Percentiles rank a stretch among this genome's conserved stretches.
phyloP scores from a whole-genome alignment of 2,329 filamentous ascomycete genomes.

The Pleomassaria siparia region DNA sequence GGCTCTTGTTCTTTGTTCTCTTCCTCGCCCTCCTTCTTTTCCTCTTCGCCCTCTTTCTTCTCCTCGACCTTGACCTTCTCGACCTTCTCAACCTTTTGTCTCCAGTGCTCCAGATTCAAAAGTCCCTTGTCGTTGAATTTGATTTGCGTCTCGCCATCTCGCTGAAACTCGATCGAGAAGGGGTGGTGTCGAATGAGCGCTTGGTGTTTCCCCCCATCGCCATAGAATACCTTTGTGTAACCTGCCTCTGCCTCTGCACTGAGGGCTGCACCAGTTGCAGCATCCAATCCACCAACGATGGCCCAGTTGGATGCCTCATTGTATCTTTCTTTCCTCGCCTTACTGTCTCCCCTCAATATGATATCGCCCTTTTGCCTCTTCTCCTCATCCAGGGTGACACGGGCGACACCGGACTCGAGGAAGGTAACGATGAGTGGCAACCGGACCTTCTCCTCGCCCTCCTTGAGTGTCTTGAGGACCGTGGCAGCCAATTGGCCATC shows the following conservation, averaged over 20 bases:
- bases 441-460: slow-evolving; percentile 67
- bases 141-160: slow-evolving; percentile 79
- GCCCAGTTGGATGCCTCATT: slow-evolving; percentile 88
- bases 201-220: slow-evolving; percentile 73
- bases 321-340: slow-evolving; percentile 86
- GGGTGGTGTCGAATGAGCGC: slow-evolving; percentile 82
- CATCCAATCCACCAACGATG: slow-evolving; percentile 76
- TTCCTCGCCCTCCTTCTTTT: slow-evolving; percentile 40
- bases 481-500: slow-evolving; percentile 77
- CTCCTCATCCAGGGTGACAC: slow-evolving; percentile 89
- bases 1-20: slow-evolving; percentile 30
- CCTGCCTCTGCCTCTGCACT: slow-evolving; percentile 66
- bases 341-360: slow-evolving; percentile 80
- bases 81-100: slow-evolving; percentile 73
- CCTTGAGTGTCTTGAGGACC: slow-evolving; percentile 76
- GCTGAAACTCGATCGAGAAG: slow-evolving; percentile 82
- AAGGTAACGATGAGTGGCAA: slow-evolving; percentile 86
- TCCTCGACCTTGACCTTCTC: slow-evolving; percentile 56
- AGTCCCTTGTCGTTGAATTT: slow-evolving; percentile 88
- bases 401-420: slow-evolving; percentile 82
- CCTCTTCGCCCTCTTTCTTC: slow-evolving; percentile 43
- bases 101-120: slow-evolving; percentile 94
- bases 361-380: slow-evolving; percentile 87
- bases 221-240: slow-evolving; percentile 75
- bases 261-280: slow-evolving; percentile 72